A percentile compares a stretch with the other conserved stretches of the same genome.
Evolutionary conservation across 768 basidiomycete genomes (phyloP).

Genomic region (Lentinula sp.): DNA sequence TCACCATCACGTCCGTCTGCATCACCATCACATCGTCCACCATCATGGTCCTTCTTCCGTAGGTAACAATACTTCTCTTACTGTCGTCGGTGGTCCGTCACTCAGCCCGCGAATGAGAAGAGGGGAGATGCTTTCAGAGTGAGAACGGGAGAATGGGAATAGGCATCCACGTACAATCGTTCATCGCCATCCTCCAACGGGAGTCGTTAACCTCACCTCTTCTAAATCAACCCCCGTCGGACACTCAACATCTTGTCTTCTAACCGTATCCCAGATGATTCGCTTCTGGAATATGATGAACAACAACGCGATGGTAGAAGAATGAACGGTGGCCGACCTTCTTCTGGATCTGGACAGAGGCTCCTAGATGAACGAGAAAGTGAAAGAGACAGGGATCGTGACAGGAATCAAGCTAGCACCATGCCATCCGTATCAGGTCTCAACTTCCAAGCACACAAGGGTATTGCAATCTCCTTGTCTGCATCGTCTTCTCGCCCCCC

Average conservation of each 20-base stretch:
- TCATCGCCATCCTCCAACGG: slow-evolving; percentile 34
- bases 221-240: slow-evolving; percentile 22
- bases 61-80: slow-evolving; percentile 19
- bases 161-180: slow-evolving; percentile 24
- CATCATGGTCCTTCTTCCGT: slow-evolving; percentile 33
- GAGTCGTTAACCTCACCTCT: slow-evolving; percentile 45
- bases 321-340: slow-evolving; percentile 19
- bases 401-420: slow-evolving; percentile 32
- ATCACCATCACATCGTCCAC: slow-evolving; percentile 36
- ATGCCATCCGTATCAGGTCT: slow-evolving; percentile 50
- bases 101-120: slow-evolving; percentile 15
- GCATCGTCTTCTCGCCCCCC: slow-evolving; percentile 17
- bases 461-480: slow-evolving; percentile 19
- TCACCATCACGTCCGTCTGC: slow-evolving; percentile 38
- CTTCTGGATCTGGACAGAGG: slow-evolving; percentile 29
- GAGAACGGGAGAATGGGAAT: slow-evolving; percentile 26
- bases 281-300: slow-evolving; percentile 14
- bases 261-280: slow-evolving; percentile 34
- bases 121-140: slow-evolving; percentile 19
- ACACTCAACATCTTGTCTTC: slow-evolving; percentile 15
- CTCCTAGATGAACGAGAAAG: slow-evolving; percentile 28
- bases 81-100: slow-evolving; percentile 16
- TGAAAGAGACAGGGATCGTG: not conserved
- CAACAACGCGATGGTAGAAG: slow-evolving; percentile 6
- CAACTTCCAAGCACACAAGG: slow-evolving; percentile 24